These are phyloP conservation scores for Ormosia emarginata DNA, from an alignment of 306 rosid genomes.

Conservation along the genomic window DNA sequence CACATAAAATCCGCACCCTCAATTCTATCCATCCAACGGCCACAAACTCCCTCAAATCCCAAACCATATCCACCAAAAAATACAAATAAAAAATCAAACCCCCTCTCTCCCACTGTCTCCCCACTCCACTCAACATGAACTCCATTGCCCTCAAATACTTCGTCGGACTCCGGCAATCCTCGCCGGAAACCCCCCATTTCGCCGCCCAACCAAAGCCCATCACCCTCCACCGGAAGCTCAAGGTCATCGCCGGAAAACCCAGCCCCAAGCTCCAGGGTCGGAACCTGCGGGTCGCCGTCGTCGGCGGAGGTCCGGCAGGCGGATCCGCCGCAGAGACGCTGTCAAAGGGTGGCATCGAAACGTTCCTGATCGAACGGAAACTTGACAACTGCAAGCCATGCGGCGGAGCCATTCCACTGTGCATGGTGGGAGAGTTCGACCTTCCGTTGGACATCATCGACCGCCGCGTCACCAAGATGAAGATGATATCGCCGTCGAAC, in stretches of 20 bases:
- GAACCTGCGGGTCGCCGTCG: conserved; percentile 79
- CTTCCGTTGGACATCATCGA: conserved; percentile 83
- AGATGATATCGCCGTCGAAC: conserved; percentile 97
- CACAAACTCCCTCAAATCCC: conserved; percentile 27
- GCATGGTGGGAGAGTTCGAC: conserved; percentile 97
- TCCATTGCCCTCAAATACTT: conserved; percentile 82
- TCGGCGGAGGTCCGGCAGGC: conserved; percentile 90
- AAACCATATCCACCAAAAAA: conserved; percentile 56
- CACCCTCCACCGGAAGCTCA: conserved; percentile 34
- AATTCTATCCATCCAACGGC: conserved; percentile 42
- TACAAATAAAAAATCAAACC: not conserved
- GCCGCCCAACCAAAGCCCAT: conserved; percentile 22
- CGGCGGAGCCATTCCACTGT: conserved; percentile 96
- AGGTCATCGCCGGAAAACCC: conserved; percentile 48
- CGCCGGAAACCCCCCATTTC: conserved; percentile 54
- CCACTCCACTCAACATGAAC: conserved; percentile 40
- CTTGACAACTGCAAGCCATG: conserved; percentile 97
- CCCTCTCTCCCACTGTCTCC: not conserved
- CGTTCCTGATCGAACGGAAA: conserved; percentile 82
- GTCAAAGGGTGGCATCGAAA: conserved; percentile 78
- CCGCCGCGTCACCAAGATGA: conserved; percentile 95
- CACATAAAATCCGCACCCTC: conserved; percentile 41
- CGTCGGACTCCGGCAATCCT: conserved; percentile 77
- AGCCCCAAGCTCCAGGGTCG: conserved; percentile 76
- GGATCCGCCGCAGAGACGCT: conserved; percentile 86